These are phyloP conservation scores for Termitomyces sp. DNA, from an alignment of 768 basidiomycete genomes.

Conservation along the genomic window DNA sequence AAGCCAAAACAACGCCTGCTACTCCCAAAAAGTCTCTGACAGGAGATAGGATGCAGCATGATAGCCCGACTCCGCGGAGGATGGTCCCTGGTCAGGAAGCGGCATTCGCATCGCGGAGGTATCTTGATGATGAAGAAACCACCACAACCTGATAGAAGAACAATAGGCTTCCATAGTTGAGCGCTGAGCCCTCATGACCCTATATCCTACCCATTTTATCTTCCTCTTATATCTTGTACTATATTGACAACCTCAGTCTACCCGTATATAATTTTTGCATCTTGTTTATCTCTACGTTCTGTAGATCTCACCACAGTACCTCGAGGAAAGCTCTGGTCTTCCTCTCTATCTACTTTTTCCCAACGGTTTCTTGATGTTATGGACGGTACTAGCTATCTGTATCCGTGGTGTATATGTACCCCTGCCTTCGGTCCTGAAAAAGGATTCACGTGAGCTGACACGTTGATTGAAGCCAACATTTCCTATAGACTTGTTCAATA, in stretches of 20 bases:
- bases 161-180: background rate
- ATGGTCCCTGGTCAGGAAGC: constrained; percentile 10
- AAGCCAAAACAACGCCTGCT: constrained; percentile 19
- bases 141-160: background rate
- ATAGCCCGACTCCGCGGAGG: constrained; percentile 24
- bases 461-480: background rate
- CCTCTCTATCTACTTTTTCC: background rate
- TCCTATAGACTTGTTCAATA: background rate
- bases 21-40: constrained; percentile 18
- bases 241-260: background rate
- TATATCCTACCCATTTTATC: background rate
- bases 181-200: background rate
- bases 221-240: background rate
- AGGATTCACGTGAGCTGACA: constrained; percentile 13
- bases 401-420: constrained; percentile 6
- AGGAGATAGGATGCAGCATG: constrained; percentile 6
- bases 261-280: constrained; percentile 1
- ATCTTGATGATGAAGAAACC: constrained; percentile 21
- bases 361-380: constrained; percentile 1
- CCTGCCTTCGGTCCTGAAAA: background rate
- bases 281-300: background rate
- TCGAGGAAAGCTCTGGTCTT: constrained; percentile 1
- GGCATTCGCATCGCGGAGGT: constrained; percentile 20
- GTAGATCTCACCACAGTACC: constrained; percentile 1
- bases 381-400: constrained; percentile 8